Base-by-base conservation (phyloP, 208 protist genomes). In the Angomonas ambiguus region DNA sequence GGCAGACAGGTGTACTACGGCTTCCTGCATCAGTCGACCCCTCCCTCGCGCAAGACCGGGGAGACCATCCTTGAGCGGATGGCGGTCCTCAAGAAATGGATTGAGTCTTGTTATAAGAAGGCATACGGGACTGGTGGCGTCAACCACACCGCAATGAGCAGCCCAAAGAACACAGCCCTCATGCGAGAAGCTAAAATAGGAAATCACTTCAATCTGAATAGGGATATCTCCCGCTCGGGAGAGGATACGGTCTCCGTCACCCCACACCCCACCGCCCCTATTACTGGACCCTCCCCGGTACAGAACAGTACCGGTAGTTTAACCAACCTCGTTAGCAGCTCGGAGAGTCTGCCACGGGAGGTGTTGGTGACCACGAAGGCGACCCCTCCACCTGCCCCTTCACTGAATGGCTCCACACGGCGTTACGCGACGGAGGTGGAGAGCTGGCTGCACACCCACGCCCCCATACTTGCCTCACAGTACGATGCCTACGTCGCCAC, bases 151-250 rank as follows among this genome's bases (percentile, higher is more conserved):
- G n/a, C n/a, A n/a, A n/a, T n/a, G n/a, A 45, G 38, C 38, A 45
- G 38, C 16, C 38, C 38, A 8, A 45, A 45, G 38, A 45, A 45
- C 38, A n/a, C 38, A n/a, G 38, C 11, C 16, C 38, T 45, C 11
- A 16, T 16, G 11, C 38, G 38, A 45, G 8, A 8, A 16, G 38
- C 38, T 16, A 8, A 16, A 45, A 8, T n/a, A 16, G 38, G 38
- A 16, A 56, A 56, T 56, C 16, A 56, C 49, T 8, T 8, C 27
- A 56, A 56, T 56, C 13, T 28, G n/a, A 56, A 56, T 20, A 56
- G n/a, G 8, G 25, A 56, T 56, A 24, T 30, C n/a, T 11, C 49
- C 10, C n/a, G n/a, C n/a, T 24, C 16, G 11, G 38, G 8, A 8
- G 11, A n/a, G 16, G 16, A 45, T n/a, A 16, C 11, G 38, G 16